These are phyloP conservation scores for Xylaria castorea DNA, from an alignment of 495 filamentous ascomycete genomes.

Conservation along the genomic window DNA sequence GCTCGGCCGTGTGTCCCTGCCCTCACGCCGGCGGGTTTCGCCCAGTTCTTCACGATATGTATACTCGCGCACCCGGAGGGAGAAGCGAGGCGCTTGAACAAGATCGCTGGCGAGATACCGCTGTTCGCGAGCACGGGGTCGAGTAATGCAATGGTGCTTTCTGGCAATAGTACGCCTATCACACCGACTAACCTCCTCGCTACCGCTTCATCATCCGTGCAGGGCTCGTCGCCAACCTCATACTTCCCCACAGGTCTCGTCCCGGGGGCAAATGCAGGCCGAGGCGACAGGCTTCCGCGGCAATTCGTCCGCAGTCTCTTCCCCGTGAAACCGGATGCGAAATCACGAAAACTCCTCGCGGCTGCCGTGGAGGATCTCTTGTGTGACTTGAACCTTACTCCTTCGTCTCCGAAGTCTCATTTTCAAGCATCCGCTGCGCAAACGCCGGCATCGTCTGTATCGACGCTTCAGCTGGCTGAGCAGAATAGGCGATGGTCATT, in stretches of 20 bases:
- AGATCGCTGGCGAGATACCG: slow-evolving; percentile 74
- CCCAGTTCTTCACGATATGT: slow-evolving; percentile 74
- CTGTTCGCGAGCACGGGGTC: slow-evolving; percentile 59
- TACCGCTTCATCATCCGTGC: neutral
- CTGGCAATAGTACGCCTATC: neutral
- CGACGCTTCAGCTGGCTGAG: slow-evolving; percentile 17
- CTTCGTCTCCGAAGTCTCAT: slow-evolving; percentile 15
- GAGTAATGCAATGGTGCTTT: neutral
- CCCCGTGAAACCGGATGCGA: slow-evolving; percentile 52
- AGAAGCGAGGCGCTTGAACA: slow-evolving; percentile 77
- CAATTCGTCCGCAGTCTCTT: slow-evolving; percentile 78
- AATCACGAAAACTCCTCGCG: slow-evolving; percentile 36
- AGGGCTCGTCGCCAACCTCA: neutral
- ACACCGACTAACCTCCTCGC: neutral
- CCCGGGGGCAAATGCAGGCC: slow-evolving; percentile 62
- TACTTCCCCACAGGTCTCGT: neutral
- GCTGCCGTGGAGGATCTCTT: slow-evolving; percentile 37
- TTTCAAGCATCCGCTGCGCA: neutral
- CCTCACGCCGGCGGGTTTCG: slow-evolving; percentile 81
- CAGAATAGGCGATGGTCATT: slow-evolving; percentile 25
- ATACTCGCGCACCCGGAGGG: slow-evolving; percentile 79
- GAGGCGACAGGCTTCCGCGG: slow-evolving; percentile 78
- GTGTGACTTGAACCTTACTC: slow-evolving; percentile 34
- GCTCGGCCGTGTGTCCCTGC: slow-evolving; percentile 73
- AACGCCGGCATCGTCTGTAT: slow-evolving; percentile 3